phyloP scores from a whole-genome alignment of 1,284 basidiomycete species.

The Prillingera fragicola region DNA sequence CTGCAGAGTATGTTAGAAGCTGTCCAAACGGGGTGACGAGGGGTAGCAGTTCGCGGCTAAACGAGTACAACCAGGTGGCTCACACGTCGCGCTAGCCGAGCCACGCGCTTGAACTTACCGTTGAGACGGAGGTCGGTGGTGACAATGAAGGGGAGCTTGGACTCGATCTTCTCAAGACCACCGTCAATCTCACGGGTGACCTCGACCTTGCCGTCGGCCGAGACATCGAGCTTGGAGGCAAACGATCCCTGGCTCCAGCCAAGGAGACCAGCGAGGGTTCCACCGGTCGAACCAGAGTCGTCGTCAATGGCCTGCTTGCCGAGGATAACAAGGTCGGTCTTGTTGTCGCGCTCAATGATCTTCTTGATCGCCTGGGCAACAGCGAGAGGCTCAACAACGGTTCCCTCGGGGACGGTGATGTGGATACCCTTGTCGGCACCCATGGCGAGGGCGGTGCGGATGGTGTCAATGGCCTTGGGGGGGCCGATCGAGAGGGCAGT shows the following conservation, averaged over 20 bases:
- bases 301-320: slow-evolving; percentile 99
- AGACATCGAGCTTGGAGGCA: slow-evolving; percentile 81
- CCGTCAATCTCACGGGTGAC: slow-evolving; percentile 94
- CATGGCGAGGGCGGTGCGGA: slow-evolving; percentile 96
- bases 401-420: slow-evolving; percentile 80
- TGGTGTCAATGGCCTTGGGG: slow-evolving; percentile 79
- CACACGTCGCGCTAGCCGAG: neutral
- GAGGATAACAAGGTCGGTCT: slow-evolving; percentile 79
- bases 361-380: slow-evolving; percentile 66
- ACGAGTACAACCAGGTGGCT: neutral
- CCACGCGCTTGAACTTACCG: slow-evolving; percentile 56
- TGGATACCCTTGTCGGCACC: slow-evolving; percentile 92
- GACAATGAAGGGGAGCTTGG: slow-evolving; percentile 75
- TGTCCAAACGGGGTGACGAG: slow-evolving; percentile 36
- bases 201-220: slow-evolving; percentile 62
- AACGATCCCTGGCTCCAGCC: slow-evolving; percentile 94
- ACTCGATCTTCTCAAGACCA: slow-evolving; percentile 76
- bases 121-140: slow-evolving; percentile 73
- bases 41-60: slow-evolving; percentile 1
- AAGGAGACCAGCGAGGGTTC: slow-evolving; percentile 91
- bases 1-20: slow-evolving; percentile 53
- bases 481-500: slow-evolving; percentile 91
- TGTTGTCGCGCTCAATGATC: slow-evolving; percentile 59
- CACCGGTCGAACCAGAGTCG: slow-evolving; percentile 92
- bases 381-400: slow-evolving; percentile 54